Base-by-base conservation (phyloP, 2,329 filamentous ascomycete genomes). In the Arthrobotrys sinensis region DNA sequence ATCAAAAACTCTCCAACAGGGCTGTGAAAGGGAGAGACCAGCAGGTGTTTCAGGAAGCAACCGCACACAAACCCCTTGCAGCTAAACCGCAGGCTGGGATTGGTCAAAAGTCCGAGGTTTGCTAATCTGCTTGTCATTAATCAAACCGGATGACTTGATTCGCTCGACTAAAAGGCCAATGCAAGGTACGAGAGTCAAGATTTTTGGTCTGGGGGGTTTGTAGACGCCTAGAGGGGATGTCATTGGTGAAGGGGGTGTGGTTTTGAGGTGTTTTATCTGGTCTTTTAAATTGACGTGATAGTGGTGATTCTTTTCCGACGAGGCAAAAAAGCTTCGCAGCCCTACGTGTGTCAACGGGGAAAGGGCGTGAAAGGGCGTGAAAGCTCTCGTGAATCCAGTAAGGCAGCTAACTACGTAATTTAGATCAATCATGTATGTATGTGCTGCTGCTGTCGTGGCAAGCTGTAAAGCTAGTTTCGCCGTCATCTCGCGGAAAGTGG, bases 51-150 rank as follows among this genome's bases (percentile, higher is more conserved):
- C 55, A 60, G 55, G 55, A 60, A 43, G 55, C 55, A 60, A 43
- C 55, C 55, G 55, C 55, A 60, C 55, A 40, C 52, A 34, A 16
- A 40, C 55, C 55, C 55, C 55, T 60, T 60, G 55, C 55, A 60
- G 55, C 8, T 32, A 60, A 60, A 60, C 55, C 55, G 36, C n/a
- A 36, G 12, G 3, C 55, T 43, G 19, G 34, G 55, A 60, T 60
- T 60, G 55, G 55, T 28, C 21, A 43, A 12, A 48, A 48, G 8
- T 12, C 40, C 40, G n/a, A 45, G 40, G 2, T 45, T 45, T 45
- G 1, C 40, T 21, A 24, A 38, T 6, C 36, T 45, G 40, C 19
- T 48, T 52, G 32, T 57, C 16, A 38, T 38, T 36, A 19, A 53
- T 34, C 14, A 14, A 4, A 12, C 10, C 16, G 5, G 6, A 16